These are phyloP conservation scores for Alternaria dauci DNA, from an alignment of 2,329 filamentous ascomycete species.

Conservation along the genomic window DNA sequence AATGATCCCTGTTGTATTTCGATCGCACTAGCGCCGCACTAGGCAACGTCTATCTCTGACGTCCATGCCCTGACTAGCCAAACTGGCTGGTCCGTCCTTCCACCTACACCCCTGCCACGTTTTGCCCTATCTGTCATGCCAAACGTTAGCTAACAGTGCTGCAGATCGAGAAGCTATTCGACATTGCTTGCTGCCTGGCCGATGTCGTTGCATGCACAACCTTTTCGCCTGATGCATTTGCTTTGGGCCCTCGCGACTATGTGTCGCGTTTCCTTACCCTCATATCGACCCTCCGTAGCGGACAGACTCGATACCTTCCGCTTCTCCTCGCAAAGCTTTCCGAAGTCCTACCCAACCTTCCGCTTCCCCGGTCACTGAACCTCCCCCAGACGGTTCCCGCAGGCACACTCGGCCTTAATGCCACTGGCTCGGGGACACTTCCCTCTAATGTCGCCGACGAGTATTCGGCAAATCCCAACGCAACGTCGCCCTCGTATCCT, in stretches of 20 bases:
- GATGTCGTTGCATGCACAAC: constrained; percentile 74
- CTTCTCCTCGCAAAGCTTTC: constrained; percentile 78
- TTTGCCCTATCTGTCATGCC: constrained; percentile 28
- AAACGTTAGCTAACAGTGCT: constrained; percentile 35
- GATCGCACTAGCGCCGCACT: constrained; percentile 32
- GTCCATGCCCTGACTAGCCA: constrained; percentile 30
- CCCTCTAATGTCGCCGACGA: constrained; percentile 45
- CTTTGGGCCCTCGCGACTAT: constrained; percentile 70
- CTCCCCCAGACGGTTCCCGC: constrained; percentile 38
- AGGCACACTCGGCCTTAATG: constrained; percentile 39
- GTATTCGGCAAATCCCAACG: constrained; percentile 34
- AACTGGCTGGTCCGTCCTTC: constrained; percentile 25
- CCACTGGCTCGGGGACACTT: constrained; percentile 35
- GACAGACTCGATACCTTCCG: constrained; percentile 78
- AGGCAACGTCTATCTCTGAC: constrained; percentile 43
- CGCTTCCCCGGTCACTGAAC: constrained; percentile 48
- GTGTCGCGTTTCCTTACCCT: constrained; percentile 73
- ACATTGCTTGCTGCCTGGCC: constrained; percentile 75
- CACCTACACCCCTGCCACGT: constrained; percentile 21
- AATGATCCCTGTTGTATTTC: constrained; percentile 33
- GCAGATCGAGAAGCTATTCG: constrained; percentile 80
- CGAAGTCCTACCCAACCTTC: constrained; percentile 68
- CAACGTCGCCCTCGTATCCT: constrained; percentile 43
- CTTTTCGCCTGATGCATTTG: constrained; percentile 65
- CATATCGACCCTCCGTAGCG: constrained; percentile 74